Conservation (phyloP, 352 stramenopile species). For the Pythium apleroticum region DNA sequence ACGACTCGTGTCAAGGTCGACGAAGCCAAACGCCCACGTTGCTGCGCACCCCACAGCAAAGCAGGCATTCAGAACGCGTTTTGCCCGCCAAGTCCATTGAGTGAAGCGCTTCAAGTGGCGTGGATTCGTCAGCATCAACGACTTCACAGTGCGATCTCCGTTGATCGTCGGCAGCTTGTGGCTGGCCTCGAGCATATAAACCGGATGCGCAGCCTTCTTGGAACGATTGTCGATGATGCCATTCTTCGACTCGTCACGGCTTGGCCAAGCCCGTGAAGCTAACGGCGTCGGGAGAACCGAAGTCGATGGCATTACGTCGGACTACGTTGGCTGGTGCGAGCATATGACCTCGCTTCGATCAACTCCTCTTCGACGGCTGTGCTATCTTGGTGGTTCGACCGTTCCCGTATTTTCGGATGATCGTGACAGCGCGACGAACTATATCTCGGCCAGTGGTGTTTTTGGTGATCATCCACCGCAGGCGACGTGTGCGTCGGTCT, state of each 20-base stretch:
- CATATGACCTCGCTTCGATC: no score
- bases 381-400: no score
- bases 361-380: no score
- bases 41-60: neutral
- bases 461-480: no score
- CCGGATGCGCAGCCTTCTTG: neutral
- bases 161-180: conserved; percentile 8
- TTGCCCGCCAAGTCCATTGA: neutral
- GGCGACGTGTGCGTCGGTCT: no score
- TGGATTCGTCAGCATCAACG: neutral
- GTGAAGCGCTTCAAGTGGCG: conserved; percentile 5
- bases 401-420: no score
- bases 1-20: neutral
- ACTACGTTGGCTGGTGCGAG: no score
- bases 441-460: no score
- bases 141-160: conserved; percentile 6
- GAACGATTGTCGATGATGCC: neutral
- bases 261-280: neutral
- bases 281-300: neutral
- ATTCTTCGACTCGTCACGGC: neutral
- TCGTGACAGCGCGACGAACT: no score
- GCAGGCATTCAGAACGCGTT: neutral
- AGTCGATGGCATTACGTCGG: neutral
- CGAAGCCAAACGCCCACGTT: neutral
- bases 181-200: conserved; percentile 7